Conservation (phyloP, 495 filamentous ascomycete genomes). For the Patellaria atrata region DNA sequence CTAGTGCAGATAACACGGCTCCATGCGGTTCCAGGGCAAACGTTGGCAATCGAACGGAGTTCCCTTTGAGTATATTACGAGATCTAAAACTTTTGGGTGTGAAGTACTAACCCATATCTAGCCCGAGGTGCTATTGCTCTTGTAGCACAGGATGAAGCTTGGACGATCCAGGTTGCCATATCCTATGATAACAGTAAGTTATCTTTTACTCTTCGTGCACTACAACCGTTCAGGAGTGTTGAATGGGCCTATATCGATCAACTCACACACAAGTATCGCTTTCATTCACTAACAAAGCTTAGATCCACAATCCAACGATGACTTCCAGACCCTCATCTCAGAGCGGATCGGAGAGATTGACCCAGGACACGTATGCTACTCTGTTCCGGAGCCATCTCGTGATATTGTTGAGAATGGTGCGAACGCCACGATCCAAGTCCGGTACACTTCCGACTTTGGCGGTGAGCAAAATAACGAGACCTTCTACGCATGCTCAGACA, state of each 20-base stretch:
- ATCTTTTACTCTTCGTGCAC: background rate
- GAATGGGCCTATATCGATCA: no score
- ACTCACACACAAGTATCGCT: no score
- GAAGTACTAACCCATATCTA: no score
- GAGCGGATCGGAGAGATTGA: constrained; percentile 30
- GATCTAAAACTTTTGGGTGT: no score
- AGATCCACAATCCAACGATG: constrained; percentile 14
- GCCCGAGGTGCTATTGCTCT: constrained; percentile 27
- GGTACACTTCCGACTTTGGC: constrained; percentile 34
- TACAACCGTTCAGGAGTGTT: no score
- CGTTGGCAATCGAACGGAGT: constrained; percentile 30
- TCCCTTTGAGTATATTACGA: constrained; percentile 32
- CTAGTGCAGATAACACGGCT: constrained; percentile 31
- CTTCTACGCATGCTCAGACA: constrained; percentile 39
- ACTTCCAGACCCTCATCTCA: constrained; percentile 30
- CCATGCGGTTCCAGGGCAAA: constrained; percentile 34
- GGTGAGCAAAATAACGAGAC: constrained; percentile 30
- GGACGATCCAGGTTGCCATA: constrained; percentile 33
- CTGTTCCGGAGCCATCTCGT: constrained; percentile 28
- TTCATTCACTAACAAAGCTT: background rate
- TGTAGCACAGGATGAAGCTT: constrained; percentile 32
- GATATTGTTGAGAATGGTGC: constrained; percentile 27
- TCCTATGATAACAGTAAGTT: constrained; percentile 32
- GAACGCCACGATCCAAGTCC: constrained; percentile 39
- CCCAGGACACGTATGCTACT: constrained; percentile 39